A percentile compares a stretch with the other conserved stretches of the same genome.
Conservation (phyloP, 2,329 filamentous ascomycete species). For the Xylaria polymorpha region DNA sequence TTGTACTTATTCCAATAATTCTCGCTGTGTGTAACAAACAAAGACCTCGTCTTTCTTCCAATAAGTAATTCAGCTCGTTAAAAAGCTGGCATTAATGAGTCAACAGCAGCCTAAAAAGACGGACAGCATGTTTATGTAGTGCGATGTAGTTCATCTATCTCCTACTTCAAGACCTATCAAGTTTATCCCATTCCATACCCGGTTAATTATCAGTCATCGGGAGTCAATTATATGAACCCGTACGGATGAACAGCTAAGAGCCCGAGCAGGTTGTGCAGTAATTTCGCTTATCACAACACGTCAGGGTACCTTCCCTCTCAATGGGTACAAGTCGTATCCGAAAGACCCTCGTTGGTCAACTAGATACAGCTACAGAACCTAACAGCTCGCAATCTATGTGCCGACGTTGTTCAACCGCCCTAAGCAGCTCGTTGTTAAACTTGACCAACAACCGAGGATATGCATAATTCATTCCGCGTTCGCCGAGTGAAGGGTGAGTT, state of each 20-base stretch:
- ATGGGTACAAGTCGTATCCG: slow-evolving; percentile 21
- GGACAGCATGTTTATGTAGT: background rate
- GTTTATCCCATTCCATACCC: background rate
- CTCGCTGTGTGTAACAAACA: too few relatives aligned
- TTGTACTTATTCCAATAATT: too few relatives aligned
- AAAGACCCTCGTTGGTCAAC: slow-evolving; percentile 19
- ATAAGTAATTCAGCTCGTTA: too few relatives aligned
- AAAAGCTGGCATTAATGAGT: too few relatives aligned
- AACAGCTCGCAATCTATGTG: slow-evolving; percentile 6
- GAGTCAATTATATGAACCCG: background rate
- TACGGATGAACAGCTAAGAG: background rate
- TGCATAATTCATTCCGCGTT: slow-evolving; percentile 12
- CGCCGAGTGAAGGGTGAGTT: slow-evolving; percentile 20
- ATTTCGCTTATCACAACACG: slow-evolving; percentile 17
- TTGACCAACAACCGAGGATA: slow-evolving; percentile 14
- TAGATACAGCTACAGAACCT: slow-evolving; percentile 17
- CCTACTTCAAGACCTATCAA: background rate
- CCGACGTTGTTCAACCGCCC: slow-evolving; percentile 8
- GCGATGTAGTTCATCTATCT: background rate
- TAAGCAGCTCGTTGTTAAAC: slow-evolving; percentile 11
- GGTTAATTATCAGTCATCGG: too few relatives aligned
- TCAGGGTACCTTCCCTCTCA: slow-evolving; percentile 20
- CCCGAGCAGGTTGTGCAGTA: background rate
- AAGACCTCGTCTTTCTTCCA: too few relatives aligned
- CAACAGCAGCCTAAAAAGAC: too few relatives aligned